Evolutionary conservation across 2,329 filamentous ascomycete species (phyloP), one percentile per base, ranked within the genome.

Genomic region (Diaporthe amygdali): DNA sequence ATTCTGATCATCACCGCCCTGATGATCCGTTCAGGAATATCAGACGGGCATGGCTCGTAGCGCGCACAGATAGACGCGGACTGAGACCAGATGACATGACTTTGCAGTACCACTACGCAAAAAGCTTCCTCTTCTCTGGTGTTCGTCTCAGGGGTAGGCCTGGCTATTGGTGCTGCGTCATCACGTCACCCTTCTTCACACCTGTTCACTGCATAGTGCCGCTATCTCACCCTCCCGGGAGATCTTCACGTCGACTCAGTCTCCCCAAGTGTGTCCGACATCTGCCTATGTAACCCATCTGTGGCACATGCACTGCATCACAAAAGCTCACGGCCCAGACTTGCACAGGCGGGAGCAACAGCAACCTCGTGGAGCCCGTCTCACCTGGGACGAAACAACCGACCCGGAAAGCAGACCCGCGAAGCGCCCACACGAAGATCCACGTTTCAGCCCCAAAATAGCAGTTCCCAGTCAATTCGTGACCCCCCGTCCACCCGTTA

Each of bases 401-500:
- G 30, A 39, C 63, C 63, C 37, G 52, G 52, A 22, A 49, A 39
- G 17, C 10, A 49, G 66, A 41, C 64, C 69, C 71, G 54, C 63
- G 68, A 68, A 68, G 41, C 61, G 63, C 70, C 32, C 68, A 71
- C 44, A 61, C 68, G 54, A 72, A 72, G 71, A 71, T 72, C 46
- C 68, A 68, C 68, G 71, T 72, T 72, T 72, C 71, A 72, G 63
- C 41, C 71, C 66, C 68, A 64, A 71, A 68, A 72, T 72, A 71
- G 71, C 49, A 68, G 27, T 30, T 25, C 59, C 71, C 52, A 59
- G 34, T 68, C 52, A 56, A 37, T 14, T n/a, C 30, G 25, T 46
- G 27, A 17, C 61, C 44, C 37, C 51, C n/a, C 27, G 14, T 30
- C 47, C 15, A 30, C n/a, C 25, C 37, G 17, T 44, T 2, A 10